Percentiles rank a stretch among this genome's conserved stretches.
Conservation (phyloP, 2,329 filamentous ascomycete genomes). For the Tetracladium maxilliforme region DNA sequence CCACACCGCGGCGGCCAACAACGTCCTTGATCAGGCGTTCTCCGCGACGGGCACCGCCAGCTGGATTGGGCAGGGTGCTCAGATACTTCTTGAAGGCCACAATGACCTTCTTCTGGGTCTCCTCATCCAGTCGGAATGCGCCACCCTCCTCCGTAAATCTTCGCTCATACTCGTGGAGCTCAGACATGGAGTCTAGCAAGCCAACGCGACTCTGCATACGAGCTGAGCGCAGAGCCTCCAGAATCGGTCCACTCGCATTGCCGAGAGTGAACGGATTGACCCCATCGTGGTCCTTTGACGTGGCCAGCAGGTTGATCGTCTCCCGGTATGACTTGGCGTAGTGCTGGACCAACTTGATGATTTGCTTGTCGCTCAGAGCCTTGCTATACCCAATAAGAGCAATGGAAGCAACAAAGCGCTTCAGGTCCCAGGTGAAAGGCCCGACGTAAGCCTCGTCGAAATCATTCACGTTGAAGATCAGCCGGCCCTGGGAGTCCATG, state of each 20-base stretch:
- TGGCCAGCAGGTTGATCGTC: slow-evolving; percentile 6
- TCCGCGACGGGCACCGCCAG: no score
- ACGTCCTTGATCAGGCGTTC: no score
- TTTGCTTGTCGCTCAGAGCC: slow-evolving; percentile 8
- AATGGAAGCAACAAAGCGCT: slow-evolving; percentile 8
- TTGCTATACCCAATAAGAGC: slow-evolving; percentile 8
- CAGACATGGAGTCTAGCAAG: no score
- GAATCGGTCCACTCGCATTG: slow-evolving; percentile 8
- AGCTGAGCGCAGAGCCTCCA: slow-evolving; percentile 7
- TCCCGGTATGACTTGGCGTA: slow-evolving; percentile 8
- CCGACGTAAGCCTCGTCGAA: slow-evolving; percentile 9
- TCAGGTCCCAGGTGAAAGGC: slow-evolving; percentile 9
- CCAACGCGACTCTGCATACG: no score
- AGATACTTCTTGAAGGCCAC: no score
- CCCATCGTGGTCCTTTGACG: background rate
- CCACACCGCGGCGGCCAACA: no score
- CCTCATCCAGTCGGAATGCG: no score
- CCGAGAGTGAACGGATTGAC: slow-evolving; percentile 5
- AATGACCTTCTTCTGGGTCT: no score
- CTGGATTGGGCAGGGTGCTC: no score
- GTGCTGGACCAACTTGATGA: slow-evolving; percentile 5
- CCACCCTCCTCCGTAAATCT: no score
- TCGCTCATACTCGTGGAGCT: no score
- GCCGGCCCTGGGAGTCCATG: slow-evolving; percentile 8
- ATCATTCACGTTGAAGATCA: slow-evolving; percentile 10